Evolutionary conservation across 495 filamentous ascomycete species (phyloP).

Genomic region (Lentithecium fluviatile): DNA sequence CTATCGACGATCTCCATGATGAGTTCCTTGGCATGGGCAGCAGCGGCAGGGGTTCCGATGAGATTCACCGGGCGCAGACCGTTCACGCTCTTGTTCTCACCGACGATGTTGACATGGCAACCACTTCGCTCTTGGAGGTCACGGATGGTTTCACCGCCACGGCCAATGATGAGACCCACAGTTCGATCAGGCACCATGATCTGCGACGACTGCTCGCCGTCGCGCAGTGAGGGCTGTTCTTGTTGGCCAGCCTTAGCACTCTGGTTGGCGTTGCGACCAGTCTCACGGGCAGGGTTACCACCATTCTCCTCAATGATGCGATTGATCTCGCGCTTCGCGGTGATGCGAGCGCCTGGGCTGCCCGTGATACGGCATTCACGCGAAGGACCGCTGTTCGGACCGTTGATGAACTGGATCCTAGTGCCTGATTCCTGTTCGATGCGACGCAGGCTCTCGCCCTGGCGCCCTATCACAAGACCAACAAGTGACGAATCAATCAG

Average conservation of each 20-base stretch:
- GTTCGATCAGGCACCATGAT: slow-evolving; percentile 91
- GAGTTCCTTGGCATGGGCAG: slow-evolving; percentile 68
- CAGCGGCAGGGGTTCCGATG: slow-evolving; percentile 67
- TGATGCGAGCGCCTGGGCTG: slow-evolving; percentile 59
- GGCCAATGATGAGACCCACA: slow-evolving; percentile 80
- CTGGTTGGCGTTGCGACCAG: slow-evolving; percentile 35
- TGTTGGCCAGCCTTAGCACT: slow-evolving; percentile 38
- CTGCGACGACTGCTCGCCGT: slow-evolving; percentile 71
- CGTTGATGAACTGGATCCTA: slow-evolving; percentile 78
- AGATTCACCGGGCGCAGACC: slow-evolving; percentile 81
- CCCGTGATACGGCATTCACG: slow-evolving; percentile 78
- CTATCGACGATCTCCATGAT: slow-evolving; percentile 88
- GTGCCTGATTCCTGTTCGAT: slow-evolving; percentile 73
- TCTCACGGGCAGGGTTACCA: slow-evolving; percentile 50
- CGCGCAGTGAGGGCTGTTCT: slow-evolving; percentile 57
- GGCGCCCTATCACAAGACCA: slow-evolving; percentile 78
- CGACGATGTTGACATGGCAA: slow-evolving; percentile 86
- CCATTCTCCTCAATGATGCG: slow-evolving; percentile 81
- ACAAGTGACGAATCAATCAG: slow-evolving; percentile 74
- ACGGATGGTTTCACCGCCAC: slow-evolving; percentile 82
- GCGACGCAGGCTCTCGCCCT: slow-evolving; percentile 76
- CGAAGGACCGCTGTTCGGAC: slow-evolving; percentile 62
- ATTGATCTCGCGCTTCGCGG: slow-evolving; percentile 72
- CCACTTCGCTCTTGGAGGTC: slow-evolving; percentile 83
- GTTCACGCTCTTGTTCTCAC: slow-evolving; percentile 80